A percentile compares a stretch with the other conserved stretches of the same genome.
Conservation (phyloP, 2,329 filamentous ascomycete species). For the Colletotrichum magnum region DNA sequence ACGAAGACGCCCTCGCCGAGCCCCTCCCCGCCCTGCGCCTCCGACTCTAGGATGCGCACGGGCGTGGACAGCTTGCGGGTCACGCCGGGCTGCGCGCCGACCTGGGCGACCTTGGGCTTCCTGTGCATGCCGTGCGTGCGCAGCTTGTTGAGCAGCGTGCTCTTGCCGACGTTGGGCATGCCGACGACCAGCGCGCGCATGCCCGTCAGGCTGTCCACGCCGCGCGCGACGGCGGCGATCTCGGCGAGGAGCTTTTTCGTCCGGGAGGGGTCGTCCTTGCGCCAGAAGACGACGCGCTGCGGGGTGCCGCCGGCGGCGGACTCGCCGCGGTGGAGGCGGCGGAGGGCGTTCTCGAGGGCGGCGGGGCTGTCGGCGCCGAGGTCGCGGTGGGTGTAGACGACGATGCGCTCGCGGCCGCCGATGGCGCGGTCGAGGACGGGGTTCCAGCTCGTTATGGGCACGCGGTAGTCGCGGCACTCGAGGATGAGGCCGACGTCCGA, state of each 20-base stretch:
- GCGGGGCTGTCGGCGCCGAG: slow-evolving; percentile 65
- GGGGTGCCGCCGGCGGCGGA: slow-evolving; percentile 23
- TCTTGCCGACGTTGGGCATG: slow-evolving; percentile 99
- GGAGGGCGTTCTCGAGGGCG: slow-evolving; percentile 45
- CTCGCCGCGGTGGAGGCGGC: slow-evolving; percentile 49
- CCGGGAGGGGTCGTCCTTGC: slow-evolving; percentile 50
- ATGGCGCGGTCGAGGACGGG: slow-evolving; percentile 87
- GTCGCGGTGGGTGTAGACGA: slow-evolving; percentile 94
- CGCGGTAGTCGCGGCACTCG: slow-evolving; percentile 94
- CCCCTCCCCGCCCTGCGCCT: slow-evolving; percentile 20
- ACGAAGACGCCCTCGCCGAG: slow-evolving; percentile 80
- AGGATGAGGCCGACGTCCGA: slow-evolving; percentile 88
- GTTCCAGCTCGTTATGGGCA: slow-evolving; percentile 91
- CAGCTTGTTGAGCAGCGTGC: slow-evolving; percentile 90
- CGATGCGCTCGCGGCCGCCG: slow-evolving; percentile 78
- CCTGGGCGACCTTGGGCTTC: slow-evolving; percentile 78
- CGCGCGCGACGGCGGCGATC: slow-evolving; percentile 50
- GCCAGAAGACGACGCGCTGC: slow-evolving; percentile 59
- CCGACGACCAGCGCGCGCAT: slow-evolving; percentile 89
- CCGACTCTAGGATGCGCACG: slow-evolving; percentile 77
- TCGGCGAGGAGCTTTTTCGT: slow-evolving; percentile 57
- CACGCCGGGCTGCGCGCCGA: slow-evolving; percentile 89
- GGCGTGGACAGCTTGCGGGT: slow-evolving; percentile 87
- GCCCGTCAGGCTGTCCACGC: slow-evolving; percentile 77
- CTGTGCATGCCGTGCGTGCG: slow-evolving; percentile 75